Percentiles rank a stretch among this genome's conserved stretches.
Evolutionary conservation across 2,329 filamentous ascomycete species (phyloP).

Genomic region (Bipolaris sorokiniana): DNA sequence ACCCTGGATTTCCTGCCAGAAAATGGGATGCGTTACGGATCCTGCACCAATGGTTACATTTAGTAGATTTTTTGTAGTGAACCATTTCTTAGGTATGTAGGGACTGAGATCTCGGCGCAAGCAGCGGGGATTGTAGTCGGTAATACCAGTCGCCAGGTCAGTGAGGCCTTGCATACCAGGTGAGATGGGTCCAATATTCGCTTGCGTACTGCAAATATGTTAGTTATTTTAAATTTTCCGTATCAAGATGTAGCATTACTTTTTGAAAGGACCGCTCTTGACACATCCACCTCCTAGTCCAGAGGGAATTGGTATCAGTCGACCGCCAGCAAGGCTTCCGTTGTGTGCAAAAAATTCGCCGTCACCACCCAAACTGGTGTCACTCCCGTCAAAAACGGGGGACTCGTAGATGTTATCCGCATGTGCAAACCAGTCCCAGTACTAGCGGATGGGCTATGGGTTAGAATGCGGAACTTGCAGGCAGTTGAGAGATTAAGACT

Average conservation of each 20-base stretch:
- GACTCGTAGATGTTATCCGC: constrained; percentile 5
- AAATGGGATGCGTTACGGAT: constrained; percentile 1
- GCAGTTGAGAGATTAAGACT: not conserved
- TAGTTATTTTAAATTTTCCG: not conserved
- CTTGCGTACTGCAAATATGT: not conserved
- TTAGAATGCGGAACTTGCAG: not conserved
- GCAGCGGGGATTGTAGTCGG: constrained; percentile 7
- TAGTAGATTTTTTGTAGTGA: constrained; percentile 5
- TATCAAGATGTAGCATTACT: not conserved
- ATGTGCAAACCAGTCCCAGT: constrained; percentile 11
- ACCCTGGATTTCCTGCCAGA: constrained; percentile 12
- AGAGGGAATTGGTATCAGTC: constrained; percentile 4
- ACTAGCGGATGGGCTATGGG: not conserved
- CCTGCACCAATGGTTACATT: constrained; percentile 3
- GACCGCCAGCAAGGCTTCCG: constrained; percentile 6
- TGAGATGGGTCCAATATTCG: constrained; percentile 8
- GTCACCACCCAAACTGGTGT: constrained; percentile 9
- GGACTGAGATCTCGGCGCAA: constrained; percentile 6
- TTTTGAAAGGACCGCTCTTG: constrained; percentile 8
- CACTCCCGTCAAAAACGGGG: constrained; percentile 6
- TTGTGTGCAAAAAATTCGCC: constrained; percentile 10
- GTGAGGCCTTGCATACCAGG: constrained; percentile 11
- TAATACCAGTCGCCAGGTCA: constrained; percentile 2
- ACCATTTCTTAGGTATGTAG: constrained; percentile 9
- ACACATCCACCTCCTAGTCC: constrained; percentile 9